phyloP scores from a whole-genome alignment of 2,329 filamentous ascomycete species.

The Claviceps quebecensis region DNA sequence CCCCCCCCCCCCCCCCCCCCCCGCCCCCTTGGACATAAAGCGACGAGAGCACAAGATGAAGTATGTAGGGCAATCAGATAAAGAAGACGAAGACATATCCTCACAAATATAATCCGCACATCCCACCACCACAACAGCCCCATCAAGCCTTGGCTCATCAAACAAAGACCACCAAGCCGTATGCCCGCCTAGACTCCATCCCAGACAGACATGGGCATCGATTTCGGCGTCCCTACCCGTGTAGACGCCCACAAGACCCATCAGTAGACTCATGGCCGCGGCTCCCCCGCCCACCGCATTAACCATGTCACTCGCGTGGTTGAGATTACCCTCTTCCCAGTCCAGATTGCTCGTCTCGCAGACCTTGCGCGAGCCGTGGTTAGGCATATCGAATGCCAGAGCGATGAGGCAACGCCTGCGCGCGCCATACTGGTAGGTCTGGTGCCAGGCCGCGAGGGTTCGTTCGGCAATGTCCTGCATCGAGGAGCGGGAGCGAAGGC shows the following conservation, averaged over 20 bases:
- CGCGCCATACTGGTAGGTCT: conserved; percentile 11
- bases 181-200: conserved; percentile 78
- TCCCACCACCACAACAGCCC: conserved; percentile 68
- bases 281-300: conserved; percentile 59
- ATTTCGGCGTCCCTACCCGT: conserved; percentile 37
- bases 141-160: conserved; percentile 62
- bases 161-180: conserved; percentile 74
- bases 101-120: conserved; percentile 74
- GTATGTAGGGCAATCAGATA: background rate
- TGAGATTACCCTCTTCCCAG: conserved; percentile 66
- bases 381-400: conserved; percentile 80
- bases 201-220: conserved; percentile 60
- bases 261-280: conserved; percentile 58
- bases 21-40: too few relatives aligned
- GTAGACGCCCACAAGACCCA: conserved; percentile 67
- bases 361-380: conserved; percentile 67
- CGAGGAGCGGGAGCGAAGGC: conserved; percentile 52
- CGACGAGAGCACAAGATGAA: background rate
- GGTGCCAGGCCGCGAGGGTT: conserved; percentile 55
- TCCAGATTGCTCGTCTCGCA: conserved; percentile 55
- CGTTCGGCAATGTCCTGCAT: conserved; percentile 66
- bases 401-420: conserved; percentile 53
- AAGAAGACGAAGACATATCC: conserved; percentile 10
- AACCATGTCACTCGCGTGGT: conserved; percentile 89
- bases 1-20: too few relatives aligned